phyloP scores from a whole-genome alignment of 805 yeast species.

The Torulaspora maleeae region DNA sequence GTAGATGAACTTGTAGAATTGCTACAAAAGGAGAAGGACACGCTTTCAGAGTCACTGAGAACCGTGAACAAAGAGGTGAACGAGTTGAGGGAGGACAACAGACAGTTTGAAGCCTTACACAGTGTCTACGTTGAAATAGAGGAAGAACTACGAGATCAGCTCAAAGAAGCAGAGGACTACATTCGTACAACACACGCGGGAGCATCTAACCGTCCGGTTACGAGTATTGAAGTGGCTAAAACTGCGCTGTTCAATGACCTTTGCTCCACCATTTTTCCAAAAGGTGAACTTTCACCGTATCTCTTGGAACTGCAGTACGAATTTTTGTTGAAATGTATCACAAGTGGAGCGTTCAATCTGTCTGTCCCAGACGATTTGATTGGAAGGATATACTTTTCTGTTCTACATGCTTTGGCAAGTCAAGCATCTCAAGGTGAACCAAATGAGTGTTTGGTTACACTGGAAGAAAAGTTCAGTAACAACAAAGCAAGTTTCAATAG shows the following conservation, averaged over 20 bases:
- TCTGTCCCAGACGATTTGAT: background rate
- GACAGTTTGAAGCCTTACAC: constrained; percentile 31
- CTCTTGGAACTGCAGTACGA: constrained; percentile 1
- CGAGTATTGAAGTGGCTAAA: background rate
- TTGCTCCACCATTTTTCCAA: background rate
- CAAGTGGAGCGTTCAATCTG: background rate
- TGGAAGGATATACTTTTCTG: background rate
- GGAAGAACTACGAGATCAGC: constrained; percentile 39
- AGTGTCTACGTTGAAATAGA: constrained; percentile 48
- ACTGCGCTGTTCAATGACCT: background rate
- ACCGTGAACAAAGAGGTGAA: constrained; percentile 38
- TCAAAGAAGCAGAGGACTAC: constrained; percentile 22
- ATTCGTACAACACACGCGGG: background rate
- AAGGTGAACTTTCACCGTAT: background rate
- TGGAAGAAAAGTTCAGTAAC: background rate
- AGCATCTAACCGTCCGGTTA: background rate
- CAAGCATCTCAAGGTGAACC: too few species aligned
- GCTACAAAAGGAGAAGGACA: constrained; percentile 36
- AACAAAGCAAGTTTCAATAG: background rate
- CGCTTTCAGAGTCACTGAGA: constrained; percentile 35
- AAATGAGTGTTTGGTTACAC: background rate
- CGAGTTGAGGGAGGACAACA: constrained; percentile 33
- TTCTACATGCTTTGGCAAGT: background rate
- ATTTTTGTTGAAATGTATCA: background rate
- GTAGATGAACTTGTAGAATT: constrained; percentile 35